Conservation (phyloP, 208 protist genomes). For the Angomonas deanei region DNA sequence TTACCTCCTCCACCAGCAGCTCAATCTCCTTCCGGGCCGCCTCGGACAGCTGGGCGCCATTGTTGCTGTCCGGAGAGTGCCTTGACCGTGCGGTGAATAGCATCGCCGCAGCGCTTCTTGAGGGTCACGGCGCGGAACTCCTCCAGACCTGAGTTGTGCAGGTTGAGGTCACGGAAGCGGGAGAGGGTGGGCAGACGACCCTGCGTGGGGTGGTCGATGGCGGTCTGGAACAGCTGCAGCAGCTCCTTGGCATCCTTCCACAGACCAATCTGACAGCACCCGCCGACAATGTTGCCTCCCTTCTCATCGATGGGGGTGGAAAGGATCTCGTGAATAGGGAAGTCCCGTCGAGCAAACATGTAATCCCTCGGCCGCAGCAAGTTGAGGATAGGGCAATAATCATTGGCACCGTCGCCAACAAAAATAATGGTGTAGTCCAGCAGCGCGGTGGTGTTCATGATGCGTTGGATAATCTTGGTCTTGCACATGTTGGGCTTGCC, state of each 20-base stretch:
- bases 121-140: conserved; percentile 80
- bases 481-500: conserved; percentile 86
- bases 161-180: conserved; percentile 60
- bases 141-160: background rate
- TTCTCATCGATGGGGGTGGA: conserved; percentile 8
- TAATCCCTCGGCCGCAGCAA: conserved; percentile 73
- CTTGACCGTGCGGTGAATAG: conserved; percentile 47
- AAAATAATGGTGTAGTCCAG: conserved; percentile 86
- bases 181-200: conserved; percentile 73
- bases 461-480: conserved; percentile 62
- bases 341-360: conserved; percentile 64
- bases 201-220: conserved; percentile 47
- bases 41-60: conserved; percentile 4
- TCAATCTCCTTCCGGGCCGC: conserved; percentile 18
- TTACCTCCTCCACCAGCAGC: conserved; percentile 25
- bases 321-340: conserved; percentile 51
- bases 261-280: conserved; percentile 71
- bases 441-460: conserved; percentile 65
- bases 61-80: background rate
- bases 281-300: conserved; percentile 19
- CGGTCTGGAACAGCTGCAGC: conserved; percentile 43
- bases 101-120: conserved; percentile 40
- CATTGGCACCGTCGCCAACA: conserved; percentile 80
- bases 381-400: conserved; percentile 80
- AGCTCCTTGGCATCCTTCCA: conserved; percentile 67